A percentile compares a stretch with the other conserved stretches of the same genome.
Evolutionary conservation across 192 early-diverging fungal species (phyloP).

Genomic region (Backusella circina): DNA sequence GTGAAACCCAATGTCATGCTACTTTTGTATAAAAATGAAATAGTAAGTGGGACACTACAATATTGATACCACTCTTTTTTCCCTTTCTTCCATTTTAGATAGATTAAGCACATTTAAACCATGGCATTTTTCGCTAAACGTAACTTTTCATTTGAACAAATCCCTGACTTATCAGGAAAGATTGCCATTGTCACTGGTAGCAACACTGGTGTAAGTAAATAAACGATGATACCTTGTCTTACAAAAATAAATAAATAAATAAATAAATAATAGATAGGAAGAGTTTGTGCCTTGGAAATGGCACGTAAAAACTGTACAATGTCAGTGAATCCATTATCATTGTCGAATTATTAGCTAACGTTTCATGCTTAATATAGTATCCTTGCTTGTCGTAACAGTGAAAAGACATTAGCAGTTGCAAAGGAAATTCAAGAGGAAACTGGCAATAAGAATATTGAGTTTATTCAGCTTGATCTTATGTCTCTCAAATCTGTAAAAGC

Average conservation of each 20-base stretch:
- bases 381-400: constrained; percentile 7
- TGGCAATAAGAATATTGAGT: constrained; percentile 14
- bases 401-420: constrained; percentile 8
- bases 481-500: constrained; percentile 35
- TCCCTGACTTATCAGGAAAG: constrained; percentile 37
- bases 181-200: constrained; percentile 46
- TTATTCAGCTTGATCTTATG: constrained; percentile 26
- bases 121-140: not conserved
- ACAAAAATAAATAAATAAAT: not conserved
- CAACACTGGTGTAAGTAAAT: constrained; percentile 36
- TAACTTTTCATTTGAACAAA: constrained; percentile 13
- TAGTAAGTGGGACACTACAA: not conserved
- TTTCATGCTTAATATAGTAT: not conserved
- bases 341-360: not conserved
- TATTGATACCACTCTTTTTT: not conserved
- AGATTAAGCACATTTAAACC: not conserved
- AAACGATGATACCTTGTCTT: not conserved
- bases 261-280: constrained; percentile 19
- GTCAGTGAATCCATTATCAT: constrained; percentile 7
- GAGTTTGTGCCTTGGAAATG: constrained; percentile 21
- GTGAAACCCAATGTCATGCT: not conserved
- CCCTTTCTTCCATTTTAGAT: not conserved
- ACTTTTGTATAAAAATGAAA: not conserved
- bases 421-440: constrained; percentile 20
- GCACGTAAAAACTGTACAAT: constrained; percentile 23